phyloP scores from a whole-genome alignment of 805 yeast genomes.

The Candida ipomoeae region DNA sequence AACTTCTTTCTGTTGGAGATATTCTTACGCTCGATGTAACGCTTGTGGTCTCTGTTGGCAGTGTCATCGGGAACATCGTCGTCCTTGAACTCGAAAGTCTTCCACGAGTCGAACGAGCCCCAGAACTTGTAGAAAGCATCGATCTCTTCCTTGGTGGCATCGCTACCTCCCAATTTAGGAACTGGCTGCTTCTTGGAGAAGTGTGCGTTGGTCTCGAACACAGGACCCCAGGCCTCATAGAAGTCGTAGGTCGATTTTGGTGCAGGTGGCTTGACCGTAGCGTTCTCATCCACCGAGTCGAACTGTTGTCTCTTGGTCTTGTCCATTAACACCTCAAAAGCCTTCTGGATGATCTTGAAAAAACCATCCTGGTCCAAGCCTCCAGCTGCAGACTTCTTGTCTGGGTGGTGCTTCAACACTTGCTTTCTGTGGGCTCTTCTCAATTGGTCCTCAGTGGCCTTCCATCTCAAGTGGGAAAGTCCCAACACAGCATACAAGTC shows the following conservation, averaged over 20 bases:
- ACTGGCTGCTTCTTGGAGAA: conserved; percentile 90
- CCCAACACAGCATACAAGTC: conserved; percentile 97
- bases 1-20: conserved; percentile 93
- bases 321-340: conserved; percentile 85
- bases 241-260: conserved; percentile 69
- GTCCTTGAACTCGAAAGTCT: conserved; percentile 94
- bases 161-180: conserved; percentile 69
- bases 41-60: conserved; percentile 98
- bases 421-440: conserved; percentile 96
- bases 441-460: conserved; percentile 87
- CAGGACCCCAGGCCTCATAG: conserved; percentile 88
- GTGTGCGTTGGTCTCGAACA: conserved; percentile 84
- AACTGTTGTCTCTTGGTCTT: conserved; percentile 84
- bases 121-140: conserved; percentile 88
- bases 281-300: conserved; percentile 90
- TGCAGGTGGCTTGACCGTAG: conserved; percentile 78
- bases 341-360: conserved; percentile 97
- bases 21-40: conserved; percentile 96
- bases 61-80: conserved; percentile 99
- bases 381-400: conserved; percentile 90
- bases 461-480: conserved; percentile 82
- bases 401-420: conserved; percentile 96
- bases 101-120: conserved; percentile 95
- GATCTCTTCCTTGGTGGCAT: conserved; percentile 72
- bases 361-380: conserved; percentile 91